Evolutionary conservation across 2,329 filamentous ascomycete species (phyloP).

Genomic region (Amylocarpus encephaloides): DNA sequence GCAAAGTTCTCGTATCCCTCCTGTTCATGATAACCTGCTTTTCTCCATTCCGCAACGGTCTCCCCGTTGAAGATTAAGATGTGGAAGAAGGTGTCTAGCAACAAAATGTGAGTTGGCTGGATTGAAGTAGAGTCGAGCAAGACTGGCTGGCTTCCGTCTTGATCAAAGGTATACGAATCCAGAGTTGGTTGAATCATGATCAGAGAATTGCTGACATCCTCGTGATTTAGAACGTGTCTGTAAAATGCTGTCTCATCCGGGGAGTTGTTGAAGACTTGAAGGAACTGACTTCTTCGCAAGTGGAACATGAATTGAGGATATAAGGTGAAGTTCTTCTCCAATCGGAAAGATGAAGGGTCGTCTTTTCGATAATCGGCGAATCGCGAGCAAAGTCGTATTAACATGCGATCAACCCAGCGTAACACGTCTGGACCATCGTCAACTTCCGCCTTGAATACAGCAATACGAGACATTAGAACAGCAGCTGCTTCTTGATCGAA

Average conservation of each 20-base stretch:
- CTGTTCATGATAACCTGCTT: constrained; percentile 95
- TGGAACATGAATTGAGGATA: constrained; percentile 99
- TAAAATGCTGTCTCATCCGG: constrained; percentile 99
- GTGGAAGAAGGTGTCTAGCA: constrained; percentile 98
- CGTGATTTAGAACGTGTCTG: constrained; percentile 91
- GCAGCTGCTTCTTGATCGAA: constrained; percentile 98
- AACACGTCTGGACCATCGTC: constrained; percentile 98
- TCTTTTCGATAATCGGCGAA: constrained; percentile 99
- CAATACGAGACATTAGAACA: constrained; percentile 97
- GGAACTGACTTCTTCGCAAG: constrained; percentile 88
- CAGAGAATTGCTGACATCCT: constrained; percentile 92
- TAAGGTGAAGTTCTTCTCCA: constrained; percentile 98
- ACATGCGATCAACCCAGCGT: constrained; percentile 97
- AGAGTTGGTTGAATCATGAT: constrained; percentile 99
- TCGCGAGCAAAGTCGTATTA: constrained; percentile 90
- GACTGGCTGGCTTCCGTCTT: constrained; percentile 89
- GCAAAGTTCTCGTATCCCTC: constrained; percentile 98
- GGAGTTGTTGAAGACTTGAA: constrained; percentile 99
- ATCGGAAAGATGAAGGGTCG: constrained; percentile 89
- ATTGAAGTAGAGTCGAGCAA: constrained; percentile 94
- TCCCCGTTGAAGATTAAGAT: constrained; percentile 99
- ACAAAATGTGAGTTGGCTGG: constrained; percentile 84
- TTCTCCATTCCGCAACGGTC: constrained; percentile 95
- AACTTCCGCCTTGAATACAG: constrained; percentile 97
- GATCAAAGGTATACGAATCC: constrained; percentile 94